These are phyloP conservation scores for Orychophragmus violaceus DNA, from an alignment of 345 rosid genomes.

Conservation along the genomic window DNA sequence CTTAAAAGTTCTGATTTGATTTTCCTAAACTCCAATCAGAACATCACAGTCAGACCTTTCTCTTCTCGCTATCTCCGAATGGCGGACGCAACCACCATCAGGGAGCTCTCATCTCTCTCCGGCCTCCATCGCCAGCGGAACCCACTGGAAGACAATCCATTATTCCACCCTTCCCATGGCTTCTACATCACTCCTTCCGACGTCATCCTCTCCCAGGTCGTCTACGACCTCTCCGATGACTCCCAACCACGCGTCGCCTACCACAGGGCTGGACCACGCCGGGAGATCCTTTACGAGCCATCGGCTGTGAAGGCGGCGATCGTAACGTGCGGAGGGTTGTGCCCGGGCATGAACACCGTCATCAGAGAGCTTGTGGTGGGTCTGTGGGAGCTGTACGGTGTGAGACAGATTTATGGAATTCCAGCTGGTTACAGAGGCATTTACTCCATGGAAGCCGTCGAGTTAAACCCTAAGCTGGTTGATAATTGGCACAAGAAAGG, in stretches of 20 bases:
- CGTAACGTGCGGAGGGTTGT: conserved; percentile 85
- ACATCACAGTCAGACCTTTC: not conserved
- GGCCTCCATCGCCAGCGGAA: conserved; percentile 33
- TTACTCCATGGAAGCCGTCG: conserved; percentile 47
- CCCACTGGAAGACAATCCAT: conserved; percentile 55
- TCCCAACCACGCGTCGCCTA: conserved; percentile 39
- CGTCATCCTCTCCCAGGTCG: conserved; percentile 56
- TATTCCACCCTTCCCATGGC: conserved; percentile 52
- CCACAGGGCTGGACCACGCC: conserved; percentile 72
- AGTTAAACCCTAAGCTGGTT: conserved; percentile 59
- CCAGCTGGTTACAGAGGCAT: conserved; percentile 82
- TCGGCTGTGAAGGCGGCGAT: conserved; percentile 47
- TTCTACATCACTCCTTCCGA: conserved; percentile 64
- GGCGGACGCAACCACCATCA: conserved; percentile 12
- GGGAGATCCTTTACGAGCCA: conserved; percentile 45
- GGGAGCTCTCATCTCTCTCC: conserved; percentile 37
- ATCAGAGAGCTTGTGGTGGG: conserved; percentile 82
- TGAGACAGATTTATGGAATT: conserved; percentile 65
- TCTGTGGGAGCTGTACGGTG: conserved; percentile 82
- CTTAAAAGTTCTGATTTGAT: not conserved
- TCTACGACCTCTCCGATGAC: conserved; percentile 38
- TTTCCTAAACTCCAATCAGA: not conserved
- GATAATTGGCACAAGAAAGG: conserved; percentile 73
- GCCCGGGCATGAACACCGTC: conserved; percentile 90
- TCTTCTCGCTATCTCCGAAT: conserved; percentile 7